phyloP scores from a whole-genome alignment of 805 yeast species.

The Teunomyces pallodes region DNA sequence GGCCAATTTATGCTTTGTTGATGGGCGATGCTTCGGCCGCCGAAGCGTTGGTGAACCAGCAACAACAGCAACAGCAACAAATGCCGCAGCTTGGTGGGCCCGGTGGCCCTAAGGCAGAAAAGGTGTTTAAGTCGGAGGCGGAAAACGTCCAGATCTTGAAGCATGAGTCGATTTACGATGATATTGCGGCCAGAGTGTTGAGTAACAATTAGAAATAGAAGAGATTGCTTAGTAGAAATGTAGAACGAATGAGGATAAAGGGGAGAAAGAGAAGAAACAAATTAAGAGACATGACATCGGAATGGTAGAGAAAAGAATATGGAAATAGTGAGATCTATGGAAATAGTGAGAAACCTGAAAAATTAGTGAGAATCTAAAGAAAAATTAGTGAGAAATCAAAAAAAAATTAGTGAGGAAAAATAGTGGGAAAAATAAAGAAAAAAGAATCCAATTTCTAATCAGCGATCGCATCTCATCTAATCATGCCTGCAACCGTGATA shows the following conservation, averaged over 20 bases:
- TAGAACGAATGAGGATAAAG: not conserved
- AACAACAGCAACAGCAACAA: slow-evolving; percentile 35
- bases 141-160: slow-evolving; percentile 67
- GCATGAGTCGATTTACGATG: slow-evolving; percentile 51
- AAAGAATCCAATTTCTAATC: not conserved
- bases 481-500: slow-evolving; percentile 36
- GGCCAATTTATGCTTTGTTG: slow-evolving; percentile 71
- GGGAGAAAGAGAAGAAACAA: not conserved
- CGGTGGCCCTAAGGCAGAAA: slow-evolving; percentile 61
- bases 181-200: slow-evolving; percentile 59
- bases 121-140: slow-evolving; percentile 65
- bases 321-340: too few relatives aligned
- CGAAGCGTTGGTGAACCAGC: slow-evolving; percentile 42
- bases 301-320: too few relatives aligned
- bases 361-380: too few relatives aligned
- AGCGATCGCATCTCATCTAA: not conserved
- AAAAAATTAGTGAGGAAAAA: not conserved
- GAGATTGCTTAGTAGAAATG: not conserved
- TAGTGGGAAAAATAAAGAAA: not conserved
- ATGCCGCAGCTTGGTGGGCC: slow-evolving; percentile 48
- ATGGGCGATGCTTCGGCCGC: slow-evolving; percentile 53
- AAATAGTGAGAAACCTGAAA: too few relatives aligned
- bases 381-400: too few relatives aligned
- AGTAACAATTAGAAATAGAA: not conserved
- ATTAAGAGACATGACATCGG: too few relatives aligned